Percentiles rank a stretch among this genome's conserved stretches.
Conservation (phyloP, 2,329 filamentous ascomycete genomes). For the Fusarium pseudoanthophilum region DNA sequence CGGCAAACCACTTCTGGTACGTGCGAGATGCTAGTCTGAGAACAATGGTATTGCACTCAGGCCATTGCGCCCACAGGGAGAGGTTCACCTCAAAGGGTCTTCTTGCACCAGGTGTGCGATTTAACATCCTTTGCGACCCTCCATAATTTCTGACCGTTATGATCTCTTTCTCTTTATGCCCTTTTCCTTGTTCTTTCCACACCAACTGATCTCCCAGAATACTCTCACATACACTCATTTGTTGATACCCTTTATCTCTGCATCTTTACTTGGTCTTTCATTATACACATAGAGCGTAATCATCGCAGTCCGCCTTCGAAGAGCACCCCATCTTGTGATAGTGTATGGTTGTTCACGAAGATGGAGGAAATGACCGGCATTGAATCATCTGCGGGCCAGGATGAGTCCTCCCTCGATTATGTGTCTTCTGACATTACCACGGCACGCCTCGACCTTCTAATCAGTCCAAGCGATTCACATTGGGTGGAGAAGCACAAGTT, state of each 20-base stretch:
- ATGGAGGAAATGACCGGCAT: neutral
- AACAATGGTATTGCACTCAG: conserved; percentile 27
- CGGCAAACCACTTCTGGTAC: neutral
- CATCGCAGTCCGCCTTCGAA: neutral
- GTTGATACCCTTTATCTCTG: neutral
- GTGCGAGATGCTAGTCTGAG: conserved; percentile 1
- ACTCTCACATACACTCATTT: neutral
- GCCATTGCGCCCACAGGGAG: neutral
- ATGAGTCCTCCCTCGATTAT: neutral
- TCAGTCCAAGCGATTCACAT: conserved; percentile 37
- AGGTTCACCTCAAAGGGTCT: neutral
- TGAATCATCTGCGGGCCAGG: neutral
- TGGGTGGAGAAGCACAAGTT: conserved; percentile 44
- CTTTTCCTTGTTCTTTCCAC: neutral
- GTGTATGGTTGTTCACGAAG: neutral
- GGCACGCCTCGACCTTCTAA: conserved; percentile 34
- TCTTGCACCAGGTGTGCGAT: conserved; percentile 1
- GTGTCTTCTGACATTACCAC: neutral
- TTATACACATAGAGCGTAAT: conserved; percentile 8
- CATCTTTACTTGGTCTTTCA: neutral
- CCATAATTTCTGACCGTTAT: neutral
- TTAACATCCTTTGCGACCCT: conserved; percentile 15
- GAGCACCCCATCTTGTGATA: neutral
- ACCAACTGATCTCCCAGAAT: neutral
- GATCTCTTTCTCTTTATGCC: conserved; percentile 10